Conservation (phyloP, 148 eudicot species). For the Salicornia ramosissima region DNA sequence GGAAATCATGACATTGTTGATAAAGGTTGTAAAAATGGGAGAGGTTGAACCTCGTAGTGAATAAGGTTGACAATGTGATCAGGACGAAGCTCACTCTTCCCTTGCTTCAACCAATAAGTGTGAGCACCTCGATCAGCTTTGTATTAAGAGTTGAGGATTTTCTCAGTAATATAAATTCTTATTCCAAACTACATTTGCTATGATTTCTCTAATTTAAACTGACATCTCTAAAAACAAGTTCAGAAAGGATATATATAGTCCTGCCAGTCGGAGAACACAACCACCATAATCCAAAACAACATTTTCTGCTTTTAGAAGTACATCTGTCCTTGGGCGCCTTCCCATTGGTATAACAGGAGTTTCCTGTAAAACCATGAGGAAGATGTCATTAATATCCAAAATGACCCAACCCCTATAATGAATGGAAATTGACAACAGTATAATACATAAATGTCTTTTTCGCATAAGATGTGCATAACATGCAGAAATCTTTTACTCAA, state of each 20-base stretch:
- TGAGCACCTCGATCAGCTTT: conserved; percentile 90
- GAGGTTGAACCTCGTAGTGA: conserved; percentile 64
- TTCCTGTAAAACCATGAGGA: conserved; percentile 36
- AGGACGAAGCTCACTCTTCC: conserved; percentile 64
- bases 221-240: not conserved
- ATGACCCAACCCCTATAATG: conserved; percentile 1
- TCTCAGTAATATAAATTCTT: not conserved
- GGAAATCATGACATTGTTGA: no score
- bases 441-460: no score
- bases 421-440: not conserved
- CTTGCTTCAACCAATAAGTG: conserved; percentile 71
- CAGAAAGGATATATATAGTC: conserved; percentile 88
- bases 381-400: not conserved
- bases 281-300: conserved; percentile 66
- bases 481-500: no score
- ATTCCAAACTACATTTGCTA: not conserved
- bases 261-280: conserved; percentile 76
- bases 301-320: conserved; percentile 68
- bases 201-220: not conserved
- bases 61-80: conserved; percentile 86
- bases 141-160: conserved; percentile 53
- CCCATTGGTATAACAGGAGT: conserved; percentile 74
- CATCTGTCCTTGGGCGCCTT: conserved; percentile 72
- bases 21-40: no score
- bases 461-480: no score